phyloP scores from a whole-genome alignment of 2,329 filamentous ascomycete species.

The Xylariaceae sp. region DNA sequence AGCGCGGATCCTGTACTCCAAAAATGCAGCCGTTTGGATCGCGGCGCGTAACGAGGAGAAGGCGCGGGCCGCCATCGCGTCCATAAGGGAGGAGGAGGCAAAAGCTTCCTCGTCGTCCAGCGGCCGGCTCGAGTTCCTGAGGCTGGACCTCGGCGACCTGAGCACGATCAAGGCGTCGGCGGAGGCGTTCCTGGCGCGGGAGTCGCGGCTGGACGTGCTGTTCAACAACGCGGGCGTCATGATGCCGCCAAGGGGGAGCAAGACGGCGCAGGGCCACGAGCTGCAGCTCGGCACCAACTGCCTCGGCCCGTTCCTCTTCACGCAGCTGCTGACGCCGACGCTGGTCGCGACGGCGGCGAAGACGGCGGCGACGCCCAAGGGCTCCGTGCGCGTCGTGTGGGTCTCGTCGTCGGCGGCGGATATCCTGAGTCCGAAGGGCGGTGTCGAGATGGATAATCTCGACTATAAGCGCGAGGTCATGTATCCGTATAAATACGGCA shows the following conservation, averaged over 20 bases:
- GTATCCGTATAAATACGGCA: constrained; percentile 21
- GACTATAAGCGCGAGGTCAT: constrained; percentile 24
- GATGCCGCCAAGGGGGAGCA: constrained; percentile 31
- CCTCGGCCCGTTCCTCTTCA: constrained; percentile 29
- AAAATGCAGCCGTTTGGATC: constrained; percentile 23
- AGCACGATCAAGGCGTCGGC: constrained; percentile 17
- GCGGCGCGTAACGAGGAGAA: constrained; percentile 21
- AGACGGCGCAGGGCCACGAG: constrained; percentile 31
- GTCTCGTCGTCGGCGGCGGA: constrained; percentile 28
- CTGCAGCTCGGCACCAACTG: constrained; percentile 29
- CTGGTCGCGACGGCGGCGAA: constrained; percentile 22
- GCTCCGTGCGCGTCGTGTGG: constrained; percentile 28
- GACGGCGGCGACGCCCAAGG: constrained; percentile 18
- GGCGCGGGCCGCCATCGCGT: constrained; percentile 18
- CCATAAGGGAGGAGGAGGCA: constrained; percentile 19
- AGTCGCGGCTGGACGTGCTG: constrained; percentile 32
- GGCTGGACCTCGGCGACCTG: constrained; percentile 23
- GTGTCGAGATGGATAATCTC: constrained; percentile 29
- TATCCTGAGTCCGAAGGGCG: constrained; percentile 18
- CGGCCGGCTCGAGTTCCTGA: constrained; percentile 20
- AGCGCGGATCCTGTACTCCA: constrained; percentile 20
- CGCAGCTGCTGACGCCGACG: constrained; percentile 24
- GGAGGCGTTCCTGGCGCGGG: constrained; percentile 20
- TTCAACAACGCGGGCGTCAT: constrained; percentile 39
- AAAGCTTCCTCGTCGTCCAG: constrained; percentile 17